Percentiles rank a stretch among this genome's conserved stretches.
Evolutionary conservation across 1,284 basidiomycete species (phyloP).

Genomic region (Sanguinoderma infundibulare): DNA sequence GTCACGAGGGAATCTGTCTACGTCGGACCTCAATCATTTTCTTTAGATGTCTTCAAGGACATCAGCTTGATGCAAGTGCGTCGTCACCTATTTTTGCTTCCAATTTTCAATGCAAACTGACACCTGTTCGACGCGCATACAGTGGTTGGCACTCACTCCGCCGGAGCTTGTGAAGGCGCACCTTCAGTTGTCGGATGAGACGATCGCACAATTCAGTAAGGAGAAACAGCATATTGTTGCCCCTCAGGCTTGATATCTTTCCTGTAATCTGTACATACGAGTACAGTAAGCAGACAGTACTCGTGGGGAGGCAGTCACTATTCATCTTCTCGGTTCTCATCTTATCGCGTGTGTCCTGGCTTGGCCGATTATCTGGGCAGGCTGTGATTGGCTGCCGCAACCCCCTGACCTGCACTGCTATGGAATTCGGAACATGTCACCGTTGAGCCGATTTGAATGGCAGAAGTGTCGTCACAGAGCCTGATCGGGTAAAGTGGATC

Average conservation of each 20-base stretch:
- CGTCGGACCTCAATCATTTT: background rate
- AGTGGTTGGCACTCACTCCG: conserved; percentile 47
- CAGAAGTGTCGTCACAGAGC: background rate
- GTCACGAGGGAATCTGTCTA: background rate
- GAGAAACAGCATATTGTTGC: conserved; percentile 38
- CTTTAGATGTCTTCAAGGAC: conserved; percentile 32
- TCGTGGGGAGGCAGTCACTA: too few species aligned
- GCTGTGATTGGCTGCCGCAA: conserved; percentile 8
- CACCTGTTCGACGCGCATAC: background rate
- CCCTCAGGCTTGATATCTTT: conserved; percentile 10
- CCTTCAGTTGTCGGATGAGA: conserved; percentile 40
- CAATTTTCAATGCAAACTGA: background rate
- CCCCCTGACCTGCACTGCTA: too few species aligned
- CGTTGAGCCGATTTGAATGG: too few species aligned
- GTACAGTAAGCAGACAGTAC: background rate
- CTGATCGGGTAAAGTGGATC: background rate
- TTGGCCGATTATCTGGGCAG: conserved; percentile 2
- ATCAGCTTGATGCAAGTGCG: conserved; percentile 36
- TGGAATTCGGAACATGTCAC: too few species aligned
- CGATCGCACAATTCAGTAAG: conserved; percentile 39
- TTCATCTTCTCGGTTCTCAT: background rate
- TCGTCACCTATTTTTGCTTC: background rate
- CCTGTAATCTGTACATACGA: background rate
- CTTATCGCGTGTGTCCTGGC: background rate
- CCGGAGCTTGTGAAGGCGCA: conserved; percentile 46